Evolutionary conservation across 306 rosid species (phyloP), one percentile per base, ranked within the genome.

Genomic region (Cicer chorassanicum): DNA sequence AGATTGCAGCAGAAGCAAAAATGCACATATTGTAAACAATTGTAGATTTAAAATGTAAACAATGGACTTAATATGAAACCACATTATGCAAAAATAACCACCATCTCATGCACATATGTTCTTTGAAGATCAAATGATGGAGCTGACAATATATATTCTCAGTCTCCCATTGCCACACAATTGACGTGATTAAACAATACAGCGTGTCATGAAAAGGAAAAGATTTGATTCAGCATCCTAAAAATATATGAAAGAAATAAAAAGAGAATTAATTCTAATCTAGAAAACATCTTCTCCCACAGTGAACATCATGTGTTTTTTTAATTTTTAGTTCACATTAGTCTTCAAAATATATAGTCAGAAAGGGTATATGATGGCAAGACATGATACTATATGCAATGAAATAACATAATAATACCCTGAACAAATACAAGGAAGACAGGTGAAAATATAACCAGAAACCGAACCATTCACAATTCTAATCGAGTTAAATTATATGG

Each of bases 301-400:
- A 69, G 67, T 54, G 34, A 77, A 39, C 14, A 66, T 42, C 15
- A 40, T 15, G 36, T 56, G 62, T 48, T 45, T 76, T 45, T 76
- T 73, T 55, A 46, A 60, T 71, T 51, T 40, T 80, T 6, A 50
- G 45, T 62, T 81, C 57, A 56, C 42, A 41, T 21, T 49, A 12
- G 43, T 49, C 40, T 64, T 59, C 61, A 24, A 65, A 12, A 56
- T 24, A 57, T 76, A 45, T 38, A 4, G 71, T 29, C 39, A 24
- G 11, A 60, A 41, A 8, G 10, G 38, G 39, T 43, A 41, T 67
- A 55, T 7, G 39, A 15, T 42, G 29, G 44, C 54, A 53, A 62
- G 45, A 36, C 44, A 63, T 1, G 36, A 81, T 40, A 34, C 39
- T 9, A 57, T 8, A 21, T 34, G 18, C 9, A 15, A 56, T 53